Base-by-base conservation (phyloP, 2,329 filamentous ascomycete species). In the Colletotrichum orbiculare region DNA sequence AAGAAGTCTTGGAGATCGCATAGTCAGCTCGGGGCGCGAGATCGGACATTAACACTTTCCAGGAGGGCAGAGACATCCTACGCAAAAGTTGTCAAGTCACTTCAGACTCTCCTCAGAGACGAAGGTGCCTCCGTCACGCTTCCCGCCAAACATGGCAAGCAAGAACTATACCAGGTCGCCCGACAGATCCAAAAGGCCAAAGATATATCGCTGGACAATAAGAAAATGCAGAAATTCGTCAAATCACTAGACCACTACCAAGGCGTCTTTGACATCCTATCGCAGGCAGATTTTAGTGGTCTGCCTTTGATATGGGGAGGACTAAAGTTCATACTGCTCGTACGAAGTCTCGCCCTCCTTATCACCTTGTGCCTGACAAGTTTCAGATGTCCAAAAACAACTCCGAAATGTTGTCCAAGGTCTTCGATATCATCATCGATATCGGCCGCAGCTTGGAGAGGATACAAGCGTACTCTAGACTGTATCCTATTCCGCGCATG, bases 181-280 rank as follows among this genome's bases (percentile, higher is more conserved):
- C 46, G 59, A 38, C 17, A 54, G 9, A 61, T 70, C 4, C 66
- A 67, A 25, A 53, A 41, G 12, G 54, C 64, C 2, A 69, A 67
- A 35, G 54, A 53, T 9, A 42, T 54, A 7, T 41, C 57, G 4
- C 50, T 70, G 11, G 68, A 68, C 15, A 54, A 64, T 15, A 70
- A 41, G 33, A 69, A 70, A 45, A 65, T 68, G 37, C 50, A 58
- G 11, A 61, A 52, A 42, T 68, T 73, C 13, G 65, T 73, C 43
- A 69, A 71, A 41, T 63, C 69, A 3, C 12, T 73, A 12, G 67
- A 70, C 39, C 66, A 70, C 46, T 71, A 71, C 50, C 67, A 68
- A 6, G 70, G 69, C 12, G 71, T 72, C 8, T 73, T 73, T 50
- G 71, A 73, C 34, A 72, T 73, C 9, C 62, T 73, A 2, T 71